Evolutionary conservation across 768 basidiomycete species (phyloP).

Genomic region (Tricholoma sp.): DNA sequence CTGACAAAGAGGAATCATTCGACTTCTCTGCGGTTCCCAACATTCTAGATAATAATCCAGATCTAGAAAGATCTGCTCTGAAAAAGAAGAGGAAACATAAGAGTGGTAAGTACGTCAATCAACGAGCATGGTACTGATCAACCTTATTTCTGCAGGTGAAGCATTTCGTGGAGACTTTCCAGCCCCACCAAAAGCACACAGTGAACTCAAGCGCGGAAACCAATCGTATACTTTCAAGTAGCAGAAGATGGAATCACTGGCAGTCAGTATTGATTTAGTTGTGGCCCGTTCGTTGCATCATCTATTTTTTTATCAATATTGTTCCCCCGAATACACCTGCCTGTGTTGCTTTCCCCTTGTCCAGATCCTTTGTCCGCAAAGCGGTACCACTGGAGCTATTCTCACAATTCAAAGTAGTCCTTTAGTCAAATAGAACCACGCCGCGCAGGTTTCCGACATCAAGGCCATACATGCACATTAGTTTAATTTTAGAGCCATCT

Average conservation of each 20-base stretch:
- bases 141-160: conserved; percentile 28
- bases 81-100: conserved; percentile 32
- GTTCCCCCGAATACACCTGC: too few species aligned
- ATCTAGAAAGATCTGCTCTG: conserved; percentile 33
- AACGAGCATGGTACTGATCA: conserved; percentile 2
- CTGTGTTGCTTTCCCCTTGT: too few species aligned
- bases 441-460: too few species aligned
- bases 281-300: too few species aligned
- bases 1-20: conserved; percentile 36
- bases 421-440: too few species aligned
- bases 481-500: too few species aligned
- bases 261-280: too few species aligned
- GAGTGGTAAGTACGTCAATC: conserved; percentile 20
- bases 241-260: conserved; percentile 4
- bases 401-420: too few species aligned
- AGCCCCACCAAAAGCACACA: conserved; percentile 58
- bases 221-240: conserved; percentile 66
- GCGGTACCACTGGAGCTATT: too few species aligned
- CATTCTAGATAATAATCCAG: conserved; percentile 57
- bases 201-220: conserved; percentile 65
- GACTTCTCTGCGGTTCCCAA: conserved; percentile 70
- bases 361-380: too few species aligned
- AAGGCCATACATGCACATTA: too few species aligned
- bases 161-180: conserved; percentile 54
- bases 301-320: too few species aligned